Conservation (phyloP, 768 basidiomycete species). For the Gloeostereum incarnatum region DNA sequence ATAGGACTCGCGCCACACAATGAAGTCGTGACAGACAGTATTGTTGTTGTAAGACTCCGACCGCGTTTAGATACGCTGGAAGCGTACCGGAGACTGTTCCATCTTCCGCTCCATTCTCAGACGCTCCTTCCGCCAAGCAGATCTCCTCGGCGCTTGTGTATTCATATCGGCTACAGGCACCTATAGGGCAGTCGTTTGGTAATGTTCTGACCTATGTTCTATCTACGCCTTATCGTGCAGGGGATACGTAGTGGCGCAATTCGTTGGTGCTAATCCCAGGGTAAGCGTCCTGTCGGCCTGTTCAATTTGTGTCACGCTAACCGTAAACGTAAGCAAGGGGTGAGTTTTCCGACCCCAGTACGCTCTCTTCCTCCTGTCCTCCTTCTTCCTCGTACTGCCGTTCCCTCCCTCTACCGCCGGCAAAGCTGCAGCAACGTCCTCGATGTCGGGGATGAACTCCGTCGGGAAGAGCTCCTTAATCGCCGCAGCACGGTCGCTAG, state of each 20-base stretch:
- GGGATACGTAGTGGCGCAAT: slow-evolving; percentile 53
- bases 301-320: too few relatives aligned
- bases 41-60: slow-evolving; percentile 1
- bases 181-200: slow-evolving; percentile 52
- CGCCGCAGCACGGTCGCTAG: slow-evolving; percentile 51
- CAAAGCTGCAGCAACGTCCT: slow-evolving; percentile 43
- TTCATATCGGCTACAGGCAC: slow-evolving; percentile 29
- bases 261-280: slow-evolving; percentile 73
- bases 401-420: slow-evolving; percentile 16
- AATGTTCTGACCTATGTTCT: slow-evolving; percentile 48
- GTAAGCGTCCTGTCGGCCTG: slow-evolving; percentile 36
- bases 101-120: slow-evolving; percentile 42
- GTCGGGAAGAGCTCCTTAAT: slow-evolving; percentile 73
- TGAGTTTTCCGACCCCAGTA: slow-evolving; percentile 76
- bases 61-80: slow-evolving; percentile 53
- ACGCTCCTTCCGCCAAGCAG: slow-evolving; percentile 55
- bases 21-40: too few relatives aligned
- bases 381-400: too few relatives aligned
- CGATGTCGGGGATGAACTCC: slow-evolving; percentile 42
- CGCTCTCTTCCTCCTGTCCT: slow-evolving; percentile 52
- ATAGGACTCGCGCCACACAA: too few relatives aligned
- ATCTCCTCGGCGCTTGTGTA: slow-evolving; percentile 17
- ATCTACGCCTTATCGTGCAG: slow-evolving; percentile 37
- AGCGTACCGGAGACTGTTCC: slow-evolving; percentile 46
- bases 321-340: too few relatives aligned